Conservation (phyloP, 768 basidiomycete genomes). For the Serendipita vermifera region DNA sequence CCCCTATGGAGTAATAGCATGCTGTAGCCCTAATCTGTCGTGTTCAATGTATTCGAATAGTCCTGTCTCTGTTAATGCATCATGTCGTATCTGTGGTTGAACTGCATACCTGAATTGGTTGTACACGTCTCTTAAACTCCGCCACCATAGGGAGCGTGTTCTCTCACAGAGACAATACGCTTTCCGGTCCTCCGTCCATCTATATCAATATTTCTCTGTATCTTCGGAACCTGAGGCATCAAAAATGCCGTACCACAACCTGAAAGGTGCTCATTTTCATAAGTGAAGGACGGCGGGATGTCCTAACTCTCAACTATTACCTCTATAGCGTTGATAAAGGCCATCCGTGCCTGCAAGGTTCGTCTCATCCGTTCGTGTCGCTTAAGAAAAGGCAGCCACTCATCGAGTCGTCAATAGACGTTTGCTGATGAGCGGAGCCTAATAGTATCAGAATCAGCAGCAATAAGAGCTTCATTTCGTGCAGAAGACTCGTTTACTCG, state of each 20-base stretch:
- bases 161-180: no score
- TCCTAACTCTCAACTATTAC: constrained; percentile 18
- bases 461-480: constrained; percentile 90
- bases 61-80: no score
- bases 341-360: constrained; percentile 94
- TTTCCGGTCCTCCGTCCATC: no score
- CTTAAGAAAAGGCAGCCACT: neutral
- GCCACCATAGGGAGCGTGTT: no score
- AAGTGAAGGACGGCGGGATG: neutral
- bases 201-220: no score
- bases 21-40: no score
- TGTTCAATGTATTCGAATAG: no score
- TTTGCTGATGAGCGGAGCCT: constrained; percentile 95
- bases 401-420: constrained; percentile 40
- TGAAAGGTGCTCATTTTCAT: constrained; percentile 47
- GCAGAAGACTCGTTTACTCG: constrained; percentile 93
- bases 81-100: no score
- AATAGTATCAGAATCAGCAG: constrained; percentile 94
- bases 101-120: no score
- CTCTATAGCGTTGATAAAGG: constrained; percentile 81
- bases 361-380: constrained; percentile 15
- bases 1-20: no score
- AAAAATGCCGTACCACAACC: constrained; percentile 48
- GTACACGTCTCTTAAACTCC: no score
- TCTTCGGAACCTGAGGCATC: no score